phyloP scores from a whole-genome alignment of 2,329 filamentous ascomycete species.

The Fusarium udum region DNA sequence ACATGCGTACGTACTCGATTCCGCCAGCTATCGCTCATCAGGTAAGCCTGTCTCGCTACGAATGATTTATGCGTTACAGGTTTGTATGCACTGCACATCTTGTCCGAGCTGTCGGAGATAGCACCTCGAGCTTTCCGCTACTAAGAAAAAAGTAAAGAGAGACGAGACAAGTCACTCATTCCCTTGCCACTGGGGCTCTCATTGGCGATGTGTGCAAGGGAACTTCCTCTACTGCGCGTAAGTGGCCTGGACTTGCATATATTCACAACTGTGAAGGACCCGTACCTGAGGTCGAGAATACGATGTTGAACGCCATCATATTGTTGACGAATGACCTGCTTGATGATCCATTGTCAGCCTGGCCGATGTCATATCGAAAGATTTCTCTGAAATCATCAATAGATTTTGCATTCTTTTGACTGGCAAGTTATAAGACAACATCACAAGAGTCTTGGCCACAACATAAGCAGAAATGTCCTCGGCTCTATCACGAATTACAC shows the following conservation, averaged over 20 bases:
- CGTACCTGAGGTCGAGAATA: slow-evolving; percentile 16
- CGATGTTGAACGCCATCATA: slow-evolving; percentile 18
- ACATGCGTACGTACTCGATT: slow-evolving; percentile 33
- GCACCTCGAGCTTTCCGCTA: slow-evolving; percentile 4
- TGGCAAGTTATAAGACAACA: slow-evolving; percentile 10
- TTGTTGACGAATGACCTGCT: slow-evolving; percentile 3
- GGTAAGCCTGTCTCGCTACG: slow-evolving; percentile 12
- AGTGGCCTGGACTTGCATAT: slow-evolving; percentile 12
- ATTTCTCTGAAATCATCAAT: background rate
- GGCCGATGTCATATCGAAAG: background rate
- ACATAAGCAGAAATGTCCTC: slow-evolving; percentile 7
- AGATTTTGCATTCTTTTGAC: slow-evolving; percentile 8
- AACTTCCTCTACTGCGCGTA: slow-evolving; percentile 18
- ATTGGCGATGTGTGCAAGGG: slow-evolving; percentile 18
- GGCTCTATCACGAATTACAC: slow-evolving; percentile 2
- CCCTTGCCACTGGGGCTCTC: background rate
- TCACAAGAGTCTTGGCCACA: slow-evolving; percentile 5
- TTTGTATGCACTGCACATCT: slow-evolving; percentile 8
- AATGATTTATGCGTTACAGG: slow-evolving; percentile 1
- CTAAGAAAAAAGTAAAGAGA: background rate
- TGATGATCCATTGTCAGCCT: background rate
- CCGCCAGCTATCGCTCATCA: slow-evolving; percentile 34
- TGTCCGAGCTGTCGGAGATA: slow-evolving; percentile 20
- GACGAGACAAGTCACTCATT: slow-evolving; percentile 23
- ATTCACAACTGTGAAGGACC: slow-evolving; percentile 2